Conservation (phyloP, 2,329 filamentous ascomycete species). For the Ophiostoma angusticollis region DNA sequence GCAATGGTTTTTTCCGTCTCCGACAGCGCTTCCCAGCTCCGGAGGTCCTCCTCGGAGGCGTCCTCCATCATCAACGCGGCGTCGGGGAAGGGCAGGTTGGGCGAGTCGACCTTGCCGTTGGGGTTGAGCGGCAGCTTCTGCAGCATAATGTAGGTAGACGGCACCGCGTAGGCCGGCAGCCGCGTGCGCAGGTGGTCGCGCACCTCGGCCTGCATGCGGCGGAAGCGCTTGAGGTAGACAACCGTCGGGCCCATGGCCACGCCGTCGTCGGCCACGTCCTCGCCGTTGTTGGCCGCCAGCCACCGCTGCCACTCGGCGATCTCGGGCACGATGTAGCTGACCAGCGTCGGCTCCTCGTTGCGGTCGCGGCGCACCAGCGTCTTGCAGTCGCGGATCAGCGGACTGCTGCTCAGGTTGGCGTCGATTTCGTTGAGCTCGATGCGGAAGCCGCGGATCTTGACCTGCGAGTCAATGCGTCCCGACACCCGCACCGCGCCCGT, state of each 20-base stretch:
- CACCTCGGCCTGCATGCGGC: conserved; percentile 34
- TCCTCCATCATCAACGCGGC: no score
- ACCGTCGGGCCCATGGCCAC: conserved; percentile 29
- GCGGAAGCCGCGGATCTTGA: conserved; percentile 92
- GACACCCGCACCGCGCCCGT: conserved; percentile 58
- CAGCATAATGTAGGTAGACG: conserved; percentile 60
- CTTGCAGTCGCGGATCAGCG: conserved; percentile 68
- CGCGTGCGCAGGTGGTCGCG: conserved; percentile 57
- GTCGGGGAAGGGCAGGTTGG: conserved; percentile 69
- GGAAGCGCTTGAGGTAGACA: conserved; percentile 32
- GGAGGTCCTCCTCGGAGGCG: no score
- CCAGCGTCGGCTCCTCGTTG: conserved; percentile 72
- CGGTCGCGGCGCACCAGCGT: conserved; percentile 75
- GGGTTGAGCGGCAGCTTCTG: conserved; percentile 44
- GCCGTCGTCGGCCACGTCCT: conserved; percentile 43
- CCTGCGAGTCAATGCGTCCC: conserved; percentile 63
- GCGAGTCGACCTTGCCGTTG: conserved; percentile 76
- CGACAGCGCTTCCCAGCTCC: no score
- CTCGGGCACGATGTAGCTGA: conserved; percentile 85
- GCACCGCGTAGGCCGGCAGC: conserved; percentile 63
- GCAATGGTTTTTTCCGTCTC: conserved; percentile 56
- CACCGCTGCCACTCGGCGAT: conserved; percentile 59
- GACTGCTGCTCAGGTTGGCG: conserved; percentile 59
- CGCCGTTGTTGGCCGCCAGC: conserved; percentile 41
- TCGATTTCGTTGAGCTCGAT: conserved; percentile 95